Evolutionary conservation across 768 basidiomycete genomes (phyloP), one percentile per base, ranked within the genome.

Genomic region (Suillus spraguei): DNA sequence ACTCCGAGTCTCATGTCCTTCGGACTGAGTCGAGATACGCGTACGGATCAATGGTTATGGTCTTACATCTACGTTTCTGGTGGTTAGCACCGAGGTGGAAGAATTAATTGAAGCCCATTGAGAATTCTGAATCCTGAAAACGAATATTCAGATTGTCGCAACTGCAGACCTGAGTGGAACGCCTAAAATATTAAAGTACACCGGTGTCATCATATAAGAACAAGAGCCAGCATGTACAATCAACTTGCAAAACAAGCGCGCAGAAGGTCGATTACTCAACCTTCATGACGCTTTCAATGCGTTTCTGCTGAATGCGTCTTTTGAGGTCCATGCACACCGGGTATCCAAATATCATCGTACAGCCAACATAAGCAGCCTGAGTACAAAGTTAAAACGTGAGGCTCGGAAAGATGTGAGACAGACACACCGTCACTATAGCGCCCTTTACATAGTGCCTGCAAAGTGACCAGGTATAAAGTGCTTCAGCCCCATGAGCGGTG

Each of bases 211-310:
- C 17, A 53, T 33, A 53, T 11, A 33, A 56, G 3, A 36, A 36
- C 28, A 28, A 2, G 28, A 28, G 28, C 28, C 28, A 28, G 28
- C 14, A 38, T 16, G n/a, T 6, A 22, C 55, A 10, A 24, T 55
- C 14, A 24, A 8, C 54, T n/a, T 8, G 7, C 4, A 38, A 24
- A 38, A 36, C 20, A 38, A 36, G 35, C 36, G n/a, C 3, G 5
- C 9, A 24, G 8, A 24, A 24, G 16, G 20, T 50, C 11, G 6
- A 22, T 72, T 70, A 89, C 70, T 90, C 77, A 11, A 83, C 83
- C 72, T 93, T 94, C 88, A 90, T 87, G 4, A 94, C 89, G 35
- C 90, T 91, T 62, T 91, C 85, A 49, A 94, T 94, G 2, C 91
- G 82, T 17, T 87, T 86, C 39, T 78, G 74, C 65, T 93, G 89